Evolutionary conservation across 306 rosid genomes (phyloP).

Genomic region (Clitoria ternatea): DNA sequence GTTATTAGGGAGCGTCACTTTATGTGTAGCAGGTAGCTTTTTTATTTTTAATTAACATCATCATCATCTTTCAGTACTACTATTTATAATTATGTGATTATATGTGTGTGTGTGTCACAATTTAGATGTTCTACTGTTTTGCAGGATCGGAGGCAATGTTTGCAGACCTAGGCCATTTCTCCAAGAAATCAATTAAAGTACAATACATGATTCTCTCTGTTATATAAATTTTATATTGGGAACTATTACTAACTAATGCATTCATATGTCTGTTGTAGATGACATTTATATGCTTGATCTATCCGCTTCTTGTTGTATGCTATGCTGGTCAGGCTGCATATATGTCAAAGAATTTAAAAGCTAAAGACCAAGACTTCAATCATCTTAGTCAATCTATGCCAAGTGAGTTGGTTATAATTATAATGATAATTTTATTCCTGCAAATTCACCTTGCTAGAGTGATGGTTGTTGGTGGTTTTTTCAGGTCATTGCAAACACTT

Average conservation of each 20-base stretch:
- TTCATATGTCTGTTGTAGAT: conserved; percentile 45
- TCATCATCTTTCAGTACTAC: too few species aligned
- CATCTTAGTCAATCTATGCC: conserved; percentile 72
- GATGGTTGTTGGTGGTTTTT: background rate
- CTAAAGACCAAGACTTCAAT: conserved; percentile 32
- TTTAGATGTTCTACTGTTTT: conserved; percentile 6
- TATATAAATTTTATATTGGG: background rate
- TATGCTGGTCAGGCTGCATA: conserved; percentile 86
- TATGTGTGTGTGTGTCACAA: too few species aligned
- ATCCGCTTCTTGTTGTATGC: conserved; percentile 66
- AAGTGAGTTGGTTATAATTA: conserved; percentile 34
- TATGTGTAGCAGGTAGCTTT: conserved; percentile 60
- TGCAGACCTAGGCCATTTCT: conserved; percentile 78
- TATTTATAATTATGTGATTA: background rate
- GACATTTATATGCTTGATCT: conserved; percentile 68
- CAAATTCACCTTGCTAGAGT: conserved; percentile 17
- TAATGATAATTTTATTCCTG: background rate
- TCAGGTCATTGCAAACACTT: conserved; percentile 45
- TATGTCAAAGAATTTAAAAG: conserved; percentile 50
- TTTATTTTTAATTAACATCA: too few species aligned
- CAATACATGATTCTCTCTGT: background rate
- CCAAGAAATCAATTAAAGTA: conserved; percentile 74
- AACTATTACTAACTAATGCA: conserved; percentile 21
- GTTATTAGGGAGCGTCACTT: conserved; percentile 55
- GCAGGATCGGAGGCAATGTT: conserved; percentile 84